Conservation (phyloP, 2,329 filamentous ascomycete genomes). For the Xylaria hypoxylon region DNA sequence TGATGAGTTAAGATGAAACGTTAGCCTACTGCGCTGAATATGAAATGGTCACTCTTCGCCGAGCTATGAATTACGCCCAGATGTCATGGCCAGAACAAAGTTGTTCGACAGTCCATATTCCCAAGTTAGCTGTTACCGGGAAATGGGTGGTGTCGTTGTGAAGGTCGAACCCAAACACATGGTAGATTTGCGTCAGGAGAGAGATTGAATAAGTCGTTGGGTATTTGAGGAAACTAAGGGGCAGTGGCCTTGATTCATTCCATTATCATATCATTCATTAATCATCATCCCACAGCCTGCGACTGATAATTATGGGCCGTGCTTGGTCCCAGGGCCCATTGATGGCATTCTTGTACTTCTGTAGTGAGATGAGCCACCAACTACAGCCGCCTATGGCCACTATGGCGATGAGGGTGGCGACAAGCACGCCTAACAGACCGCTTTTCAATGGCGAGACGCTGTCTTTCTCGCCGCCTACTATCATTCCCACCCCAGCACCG, state of each 20-base stretch:
- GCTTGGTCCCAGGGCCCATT: constrained; percentile 98
- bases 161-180: neutral
- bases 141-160: neutral
- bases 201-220: neutral
- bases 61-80: neutral
- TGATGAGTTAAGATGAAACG: neutral
- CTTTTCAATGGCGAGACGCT: constrained; percentile 64
- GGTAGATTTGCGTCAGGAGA: neutral
- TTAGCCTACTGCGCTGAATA: neutral
- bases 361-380: constrained; percentile 97
- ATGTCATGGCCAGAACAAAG: neutral
- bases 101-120: neutral
- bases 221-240: neutral
- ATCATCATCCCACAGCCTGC: constrained; percentile 65
- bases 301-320: constrained; percentile 82
- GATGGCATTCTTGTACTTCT: constrained; percentile 99
- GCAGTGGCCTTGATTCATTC: neutral
- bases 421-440: constrained; percentile 76
- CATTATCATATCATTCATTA: constrained; percentile 35
- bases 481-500: constrained; percentile 78
- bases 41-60: neutral
- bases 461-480: constrained; percentile 60
- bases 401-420: constrained; percentile 79
- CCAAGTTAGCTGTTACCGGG: neutral
- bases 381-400: constrained; percentile 92